phyloP scores from a whole-genome alignment of 345 rosid genomes.

The Eucalyptus regnans region DNA sequence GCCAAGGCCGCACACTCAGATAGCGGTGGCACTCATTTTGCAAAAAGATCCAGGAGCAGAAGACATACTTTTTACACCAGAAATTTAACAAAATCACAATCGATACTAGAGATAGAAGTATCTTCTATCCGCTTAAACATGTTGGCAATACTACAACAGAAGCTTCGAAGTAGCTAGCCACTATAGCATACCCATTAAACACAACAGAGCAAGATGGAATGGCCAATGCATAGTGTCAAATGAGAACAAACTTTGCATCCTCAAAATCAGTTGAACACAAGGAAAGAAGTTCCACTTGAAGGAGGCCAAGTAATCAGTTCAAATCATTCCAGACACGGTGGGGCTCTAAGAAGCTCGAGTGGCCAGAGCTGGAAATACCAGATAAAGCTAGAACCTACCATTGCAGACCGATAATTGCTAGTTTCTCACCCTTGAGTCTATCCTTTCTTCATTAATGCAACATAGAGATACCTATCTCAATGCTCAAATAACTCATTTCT shows the following conservation, averaged over 20 bases:
- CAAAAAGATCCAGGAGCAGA: background rate
- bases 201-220: background rate
- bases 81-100: background rate
- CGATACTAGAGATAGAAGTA: background rate
- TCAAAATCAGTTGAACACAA: background rate
- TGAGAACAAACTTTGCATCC: background rate
- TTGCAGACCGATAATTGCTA: background rate
- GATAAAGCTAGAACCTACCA: background rate
- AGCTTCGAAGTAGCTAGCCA: background rate
- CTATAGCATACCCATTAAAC: background rate
- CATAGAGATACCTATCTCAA: background rate
- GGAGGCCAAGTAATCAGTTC: background rate
- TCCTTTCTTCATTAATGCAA: background rate
- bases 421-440: background rate
- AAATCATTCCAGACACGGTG: background rate
- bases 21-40: background rate
- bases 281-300: background rate
- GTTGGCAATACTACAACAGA: background rate
- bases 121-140: background rate
- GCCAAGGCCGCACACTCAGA: background rate
- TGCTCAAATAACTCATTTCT: background rate
- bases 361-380: background rate
- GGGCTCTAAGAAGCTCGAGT: background rate
- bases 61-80: background rate
- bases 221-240: background rate